Evolutionary conservation across 2,329 filamentous ascomycete genomes (phyloP).

Genomic region (Torrubiella hemipterigena): DNA sequence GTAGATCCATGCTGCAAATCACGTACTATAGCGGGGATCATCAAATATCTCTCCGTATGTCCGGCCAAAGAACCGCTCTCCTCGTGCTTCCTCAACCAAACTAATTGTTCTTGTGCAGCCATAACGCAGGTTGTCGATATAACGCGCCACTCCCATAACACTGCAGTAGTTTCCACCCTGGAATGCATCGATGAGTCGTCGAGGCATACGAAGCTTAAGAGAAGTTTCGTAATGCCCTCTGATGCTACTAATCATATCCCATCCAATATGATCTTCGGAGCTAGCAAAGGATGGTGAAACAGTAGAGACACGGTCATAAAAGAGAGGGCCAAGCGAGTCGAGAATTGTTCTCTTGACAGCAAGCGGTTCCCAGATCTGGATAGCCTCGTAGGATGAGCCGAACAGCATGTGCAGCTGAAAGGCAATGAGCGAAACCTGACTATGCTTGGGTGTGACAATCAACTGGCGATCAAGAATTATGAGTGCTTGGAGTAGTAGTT

Average conservation of each 20-base stretch:
- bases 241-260: slow-evolving; percentile 27
- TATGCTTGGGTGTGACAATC: slow-evolving; percentile 30
- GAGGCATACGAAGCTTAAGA: slow-evolving; percentile 32
- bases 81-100: slow-evolving; percentile 37
- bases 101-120: slow-evolving; percentile 43
- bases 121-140: slow-evolving; percentile 28
- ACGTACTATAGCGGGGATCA: slow-evolving; percentile 34
- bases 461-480: slow-evolving; percentile 38
- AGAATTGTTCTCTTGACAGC: slow-evolving; percentile 45
- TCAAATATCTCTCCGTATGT: too few relatives aligned
- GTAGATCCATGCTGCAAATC: too few relatives aligned
- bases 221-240: slow-evolving; percentile 33
- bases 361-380: slow-evolving; percentile 35
- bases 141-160: slow-evolving; percentile 32
- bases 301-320: slow-evolving; percentile 42
- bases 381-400: slow-evolving; percentile 34
- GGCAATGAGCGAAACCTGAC: slow-evolving; percentile 34
- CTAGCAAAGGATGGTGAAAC: slow-evolving; percentile 30
- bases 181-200: slow-evolving; percentile 32
- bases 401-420: slow-evolving; percentile 38
- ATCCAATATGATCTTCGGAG: slow-evolving; percentile 17
- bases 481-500: slow-evolving; percentile 33
- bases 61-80: slow-evolving; percentile 29
- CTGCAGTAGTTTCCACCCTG: slow-evolving; percentile 37
- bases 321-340: slow-evolving; percentile 42